Evolutionary conservation across 257 asterid genomes (phyloP), one percentile per base, ranked within the genome.

Genomic region (Solanum rostratum): DNA sequence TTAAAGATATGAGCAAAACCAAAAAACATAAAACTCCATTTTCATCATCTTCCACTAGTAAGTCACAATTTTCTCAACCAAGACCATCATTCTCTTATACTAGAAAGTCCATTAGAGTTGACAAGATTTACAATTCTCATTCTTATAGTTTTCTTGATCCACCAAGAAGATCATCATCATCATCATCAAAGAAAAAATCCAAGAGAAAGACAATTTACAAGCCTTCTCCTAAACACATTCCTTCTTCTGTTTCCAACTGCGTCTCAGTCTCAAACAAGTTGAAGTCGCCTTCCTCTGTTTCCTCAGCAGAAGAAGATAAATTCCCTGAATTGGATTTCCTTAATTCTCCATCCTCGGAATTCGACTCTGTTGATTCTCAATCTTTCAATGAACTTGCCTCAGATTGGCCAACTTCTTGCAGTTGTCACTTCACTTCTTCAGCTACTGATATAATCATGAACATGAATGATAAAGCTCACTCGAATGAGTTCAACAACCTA

Each of bases 1-100:
- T 93, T 14, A 90, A 92, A 83, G 98, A 94, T 88, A 95, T 92
- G 99, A 95, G 89, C 93, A 93, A 86, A 65, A 69, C 92, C 69
- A 90, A 73, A 85, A 89, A 71, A 87, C 82, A 49, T 50, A 92
- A 85, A 46, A 89, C 84, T 24, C 82, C 82, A 41, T 87, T 88
- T 1, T 78, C 94, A 33, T 68, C 86, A 3, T n/a, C 84, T 5
- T 27, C 85, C 41, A 81, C 82, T 29, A 49, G n/a, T 24, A 90
- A 85, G 79, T 73, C 91, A 19, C 83, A 59, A 24, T 43, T 39
- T 46, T 80, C 86, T 76, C 90, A 85, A 3, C 90, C 93, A 22
- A 81, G 89, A 85, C 93, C 92, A 68, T 89, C 98, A 2, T 86
- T 83, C 73, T 90, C 91, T 84, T 88, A 90, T 91, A 30, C 93